Base-by-base conservation (phyloP, 1,139 yeast species). In the Saccharomycopsis hybrid region DNA sequence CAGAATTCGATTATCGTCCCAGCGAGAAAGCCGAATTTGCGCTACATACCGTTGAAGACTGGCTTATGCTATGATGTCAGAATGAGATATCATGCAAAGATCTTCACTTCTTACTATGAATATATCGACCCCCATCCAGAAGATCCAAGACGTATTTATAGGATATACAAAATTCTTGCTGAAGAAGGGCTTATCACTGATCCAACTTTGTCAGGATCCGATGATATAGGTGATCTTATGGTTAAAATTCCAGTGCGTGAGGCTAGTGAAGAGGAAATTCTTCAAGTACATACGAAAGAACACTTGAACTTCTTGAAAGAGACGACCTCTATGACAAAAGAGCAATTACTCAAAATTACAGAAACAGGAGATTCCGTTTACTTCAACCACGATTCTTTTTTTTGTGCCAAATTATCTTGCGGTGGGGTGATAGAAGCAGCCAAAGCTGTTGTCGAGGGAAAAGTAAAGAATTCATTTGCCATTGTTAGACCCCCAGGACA, bases 51-150 rank as follows among this genome's bases (percentile, higher is more conserved):
- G 3, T 69, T 86, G 58, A 89, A 88, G 64, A 90, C 98, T 0
- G 99, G 98, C 0, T 71, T 94, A 25, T 94, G 95, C 54, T 94
- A 94, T 66, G 98, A 94, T 63, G 97, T 90, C 25, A 76, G 97
- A 54, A 92, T 94, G 98, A 75, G 98, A 55, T 92, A 90, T 65
- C 99, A 94, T 63, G 96, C 97, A 41, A 88, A 89, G 63, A 84
- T 92, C 51, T 90, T 86, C 66, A 87, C 96, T 2, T 85, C 95
- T 4, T 88, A 92, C 57, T 86, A 80, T 59, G 97, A 90, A 64
- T 92, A 92, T 65, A 88, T 90, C 47, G 98, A 94, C 62, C 98
- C 98, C 2, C 99, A 94, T 64, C 99, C 99, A 3, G 99, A 94
- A 65, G 98, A 94, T 62, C 99, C 99, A 9, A 78, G 98, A 55